Conservation (phyloP, 495 filamentous ascomycete species). For the Massariosphaeria phaeospora region DNA sequence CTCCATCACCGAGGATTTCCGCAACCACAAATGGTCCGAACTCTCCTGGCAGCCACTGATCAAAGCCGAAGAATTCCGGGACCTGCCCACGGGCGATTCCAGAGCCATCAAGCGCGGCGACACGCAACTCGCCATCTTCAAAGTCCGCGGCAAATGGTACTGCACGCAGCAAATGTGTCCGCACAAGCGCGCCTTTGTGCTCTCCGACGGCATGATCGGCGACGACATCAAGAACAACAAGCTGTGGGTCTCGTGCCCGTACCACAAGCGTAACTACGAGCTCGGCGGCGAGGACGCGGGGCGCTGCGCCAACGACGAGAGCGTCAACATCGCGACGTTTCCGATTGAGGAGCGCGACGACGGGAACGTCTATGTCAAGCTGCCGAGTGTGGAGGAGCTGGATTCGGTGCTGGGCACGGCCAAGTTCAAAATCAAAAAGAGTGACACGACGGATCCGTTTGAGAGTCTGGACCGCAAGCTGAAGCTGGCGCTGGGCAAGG, state of each 20-base stretch:
- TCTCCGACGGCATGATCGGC: constrained; percentile 85
- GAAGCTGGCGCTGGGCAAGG: constrained; percentile 48
- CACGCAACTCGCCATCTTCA: constrained; percentile 89
- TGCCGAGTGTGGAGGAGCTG: constrained; percentile 81
- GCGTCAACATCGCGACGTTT: constrained; percentile 81
- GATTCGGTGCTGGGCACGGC: constrained; percentile 76
- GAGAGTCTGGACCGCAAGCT: constrained; percentile 65
- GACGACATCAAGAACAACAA: constrained; percentile 52
- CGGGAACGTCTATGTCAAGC: constrained; percentile 77
- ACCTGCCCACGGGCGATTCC: constrained; percentile 64
- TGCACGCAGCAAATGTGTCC: constrained; percentile 98
- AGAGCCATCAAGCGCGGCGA: constrained; percentile 79
- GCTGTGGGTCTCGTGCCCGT: constrained; percentile 84
- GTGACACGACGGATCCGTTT: constrained; percentile 60
- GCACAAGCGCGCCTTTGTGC: constrained; percentile 86
- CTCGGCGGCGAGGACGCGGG: constrained; percentile 65
- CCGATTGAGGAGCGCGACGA: constrained; percentile 71
- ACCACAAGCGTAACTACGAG: constrained; percentile 89
- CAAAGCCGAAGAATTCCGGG: constrained; percentile 65
- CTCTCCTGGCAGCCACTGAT: constrained; percentile 84
- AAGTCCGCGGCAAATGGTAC: constrained; percentile 75
- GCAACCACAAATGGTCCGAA: constrained; percentile 63
- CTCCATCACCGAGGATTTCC: constrained; percentile 67
- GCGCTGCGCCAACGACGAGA: constrained; percentile 69
- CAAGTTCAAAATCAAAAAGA: constrained; percentile 77